These are phyloP conservation scores for Lodderomyces elongisporus DNA, from an alignment of 1,139 yeast genomes.

Conservation along the genomic window DNA sequence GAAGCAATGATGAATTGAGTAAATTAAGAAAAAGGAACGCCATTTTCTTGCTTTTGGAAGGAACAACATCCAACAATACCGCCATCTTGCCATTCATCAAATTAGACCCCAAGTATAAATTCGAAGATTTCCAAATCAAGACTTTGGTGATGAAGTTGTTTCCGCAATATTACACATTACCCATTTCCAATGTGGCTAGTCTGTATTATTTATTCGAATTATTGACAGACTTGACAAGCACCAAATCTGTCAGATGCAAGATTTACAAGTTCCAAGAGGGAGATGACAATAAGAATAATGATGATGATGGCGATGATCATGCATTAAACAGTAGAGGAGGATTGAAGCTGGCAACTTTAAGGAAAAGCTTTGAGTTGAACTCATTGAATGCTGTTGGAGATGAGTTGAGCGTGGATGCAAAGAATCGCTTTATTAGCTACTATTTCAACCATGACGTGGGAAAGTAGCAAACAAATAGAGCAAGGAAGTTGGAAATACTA, in stretches of 20 bases:
- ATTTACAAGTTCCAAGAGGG: constrained; percentile 16
- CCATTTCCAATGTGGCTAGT: constrained; percentile 24
- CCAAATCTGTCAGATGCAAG: constrained; percentile 21
- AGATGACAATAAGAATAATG: neutral
- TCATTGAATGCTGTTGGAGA: constrained; percentile 25
- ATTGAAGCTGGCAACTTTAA: constrained; percentile 13
- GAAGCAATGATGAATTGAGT: constrained; percentile 17
- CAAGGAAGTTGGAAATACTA: neutral
- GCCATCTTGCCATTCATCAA: constrained; percentile 46
- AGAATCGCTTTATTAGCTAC: constrained; percentile 31
- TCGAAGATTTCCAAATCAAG: constrained; percentile 27
- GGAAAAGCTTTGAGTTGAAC: constrained; percentile 25
- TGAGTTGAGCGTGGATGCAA: constrained; percentile 24
- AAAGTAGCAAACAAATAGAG: constrained; percentile 3
- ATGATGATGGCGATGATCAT: too few relatives aligned
- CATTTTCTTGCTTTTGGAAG: constrained; percentile 57
- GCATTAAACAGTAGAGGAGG: neutral
- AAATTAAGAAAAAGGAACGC: constrained; percentile 28
- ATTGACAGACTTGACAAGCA: constrained; percentile 18
- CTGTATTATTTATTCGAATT: constrained; percentile 22
- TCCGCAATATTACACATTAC: constrained; percentile 31
- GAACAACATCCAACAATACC: constrained; percentile 65
- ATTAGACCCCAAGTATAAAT: constrained; percentile 14
- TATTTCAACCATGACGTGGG: constrained; percentile 20
- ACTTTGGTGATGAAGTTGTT: constrained; percentile 40